These are phyloP conservation scores for Bolboschoenus planiculmis DNA, from an alignment of 176 grass and related monocot species.

Conservation along the genomic window DNA sequence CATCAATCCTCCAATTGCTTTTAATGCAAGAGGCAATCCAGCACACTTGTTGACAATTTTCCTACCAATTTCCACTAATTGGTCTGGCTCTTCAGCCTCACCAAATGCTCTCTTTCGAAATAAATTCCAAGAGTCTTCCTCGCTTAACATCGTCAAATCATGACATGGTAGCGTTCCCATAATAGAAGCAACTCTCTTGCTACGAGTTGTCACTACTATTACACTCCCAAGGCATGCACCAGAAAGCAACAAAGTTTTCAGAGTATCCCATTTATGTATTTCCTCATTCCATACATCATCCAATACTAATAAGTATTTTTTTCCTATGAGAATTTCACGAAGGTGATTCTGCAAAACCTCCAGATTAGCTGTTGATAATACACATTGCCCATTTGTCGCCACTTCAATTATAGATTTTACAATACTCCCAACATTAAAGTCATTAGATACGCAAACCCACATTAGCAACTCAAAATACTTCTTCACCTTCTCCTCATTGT, in stretches of 20 bases:
- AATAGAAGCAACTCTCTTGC: background rate
- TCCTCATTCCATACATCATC: constrained; percentile 30
- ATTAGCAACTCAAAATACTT: constrained; percentile 13
- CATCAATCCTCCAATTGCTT: constrained; percentile 7
- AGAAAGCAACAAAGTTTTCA: background rate
- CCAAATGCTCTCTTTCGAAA: background rate
- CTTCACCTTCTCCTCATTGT: background rate
- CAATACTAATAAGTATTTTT: constrained; percentile 21
- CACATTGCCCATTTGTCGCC: background rate
- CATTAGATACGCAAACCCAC: constrained; percentile 29
- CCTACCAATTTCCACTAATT: constrained; percentile 15
- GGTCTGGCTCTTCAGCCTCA: background rate
- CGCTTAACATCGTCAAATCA: background rate
- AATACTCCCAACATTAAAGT: constrained; percentile 7
- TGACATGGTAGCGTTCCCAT: background rate
- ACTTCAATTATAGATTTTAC: background rate
- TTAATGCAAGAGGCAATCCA: constrained; percentile 16
- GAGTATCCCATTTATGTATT: constrained; percentile 16
- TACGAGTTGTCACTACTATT: constrained; percentile 17
- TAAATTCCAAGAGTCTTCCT: background rate
- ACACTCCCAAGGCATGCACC: constrained; percentile 3
- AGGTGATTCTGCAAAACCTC: background rate
- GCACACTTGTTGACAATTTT: constrained; percentile 24
- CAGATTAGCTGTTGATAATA: background rate
- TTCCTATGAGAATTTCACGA: background rate